Conservation (phyloP, 306 rosid genomes). For the Vicia sativa region DNA sequence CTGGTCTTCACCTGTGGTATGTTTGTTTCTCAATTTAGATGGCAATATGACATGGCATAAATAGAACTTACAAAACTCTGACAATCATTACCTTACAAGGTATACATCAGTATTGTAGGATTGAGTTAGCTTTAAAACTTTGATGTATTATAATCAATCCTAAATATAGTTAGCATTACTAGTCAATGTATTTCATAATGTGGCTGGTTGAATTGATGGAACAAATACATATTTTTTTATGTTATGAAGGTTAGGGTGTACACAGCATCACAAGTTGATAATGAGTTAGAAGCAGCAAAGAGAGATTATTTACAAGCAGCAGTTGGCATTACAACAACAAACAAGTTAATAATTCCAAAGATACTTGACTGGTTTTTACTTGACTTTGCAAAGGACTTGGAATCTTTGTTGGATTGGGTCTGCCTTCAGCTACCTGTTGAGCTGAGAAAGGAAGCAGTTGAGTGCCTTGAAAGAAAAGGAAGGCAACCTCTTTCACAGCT, state of each 20-base stretch:
- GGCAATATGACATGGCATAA: not conserved
- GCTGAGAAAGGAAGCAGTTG: slow-evolving; percentile 62
- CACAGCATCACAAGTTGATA: slow-evolving; percentile 68
- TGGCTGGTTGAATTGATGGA: slow-evolving; percentile 35
- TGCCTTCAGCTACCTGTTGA: slow-evolving; percentile 79
- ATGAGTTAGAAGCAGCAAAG: slow-evolving; percentile 79
- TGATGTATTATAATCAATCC: not conserved
- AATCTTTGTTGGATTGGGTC: slow-evolving; percentile 77
- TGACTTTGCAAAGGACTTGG: slow-evolving; percentile 91
- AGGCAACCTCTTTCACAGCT: slow-evolving; percentile 58
- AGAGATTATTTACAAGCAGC: slow-evolving; percentile 79
- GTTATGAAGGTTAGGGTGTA: slow-evolving; percentile 78
- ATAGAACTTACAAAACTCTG: not conserved
- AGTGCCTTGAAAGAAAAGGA: slow-evolving; percentile 69
- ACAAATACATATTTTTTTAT: slow-evolving; percentile 19
- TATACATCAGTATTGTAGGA: not conserved
- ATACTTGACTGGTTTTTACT: slow-evolving; percentile 85
- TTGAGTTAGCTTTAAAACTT: not conserved
- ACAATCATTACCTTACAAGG: not conserved
- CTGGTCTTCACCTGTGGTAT: slow-evolving; percentile 93
- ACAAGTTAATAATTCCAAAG: slow-evolving; percentile 70
- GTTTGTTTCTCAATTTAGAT: slow-evolving; percentile 38
- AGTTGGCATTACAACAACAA: slow-evolving; percentile 65
- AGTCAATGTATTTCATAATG: not conserved
- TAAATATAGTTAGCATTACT: not conserved